These are phyloP conservation scores for Voacanga thouarsii DNA, from an alignment of 257 asterid genomes.

Conservation along the genomic window DNA sequence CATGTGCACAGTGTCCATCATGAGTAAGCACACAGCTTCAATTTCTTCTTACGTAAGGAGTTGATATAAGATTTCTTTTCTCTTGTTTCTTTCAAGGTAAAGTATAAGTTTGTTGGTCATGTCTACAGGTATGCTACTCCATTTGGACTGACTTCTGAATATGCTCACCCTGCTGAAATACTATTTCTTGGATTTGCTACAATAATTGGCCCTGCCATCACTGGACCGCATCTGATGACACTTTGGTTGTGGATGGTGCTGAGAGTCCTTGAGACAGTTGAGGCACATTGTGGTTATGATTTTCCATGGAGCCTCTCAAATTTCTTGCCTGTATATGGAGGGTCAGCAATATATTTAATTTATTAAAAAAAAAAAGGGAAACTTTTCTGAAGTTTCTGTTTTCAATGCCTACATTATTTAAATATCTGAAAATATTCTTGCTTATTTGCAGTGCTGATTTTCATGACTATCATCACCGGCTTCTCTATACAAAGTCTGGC, in stretches of 20 bases:
- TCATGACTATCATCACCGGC: constrained; percentile 97
- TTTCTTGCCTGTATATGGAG: constrained; percentile 94
- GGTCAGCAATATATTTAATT: constrained; percentile 44
- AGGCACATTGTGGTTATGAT: constrained; percentile 98
- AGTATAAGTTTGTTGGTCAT: constrained; percentile 16
- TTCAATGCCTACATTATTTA: constrained; percentile 14
- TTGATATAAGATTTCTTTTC: constrained; percentile 11
- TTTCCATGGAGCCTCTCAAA: constrained; percentile 96
- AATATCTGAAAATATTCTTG: constrained; percentile 22
- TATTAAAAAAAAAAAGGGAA: background rate
- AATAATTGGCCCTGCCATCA: constrained; percentile 91
- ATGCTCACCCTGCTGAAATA: constrained; percentile 99
- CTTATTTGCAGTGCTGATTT: constrained; percentile 80
- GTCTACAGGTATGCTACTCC: constrained; percentile 89
- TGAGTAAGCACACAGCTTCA: constrained; percentile 59
- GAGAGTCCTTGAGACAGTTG: constrained; percentile 95
- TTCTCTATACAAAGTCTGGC: constrained; percentile 94
- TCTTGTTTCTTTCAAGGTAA: constrained; percentile 6
- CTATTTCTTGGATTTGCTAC: constrained; percentile 97
- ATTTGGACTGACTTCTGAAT: constrained; percentile 97
- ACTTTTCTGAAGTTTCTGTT: background rate
- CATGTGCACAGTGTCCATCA: constrained; percentile 99
- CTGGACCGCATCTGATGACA: constrained; percentile 95
- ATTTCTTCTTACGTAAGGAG: constrained; percentile 7
- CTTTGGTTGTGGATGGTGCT: constrained; percentile 97